Evolutionary conservation across 805 yeast genomes (phyloP).

Genomic region (Candida germanica): DNA sequence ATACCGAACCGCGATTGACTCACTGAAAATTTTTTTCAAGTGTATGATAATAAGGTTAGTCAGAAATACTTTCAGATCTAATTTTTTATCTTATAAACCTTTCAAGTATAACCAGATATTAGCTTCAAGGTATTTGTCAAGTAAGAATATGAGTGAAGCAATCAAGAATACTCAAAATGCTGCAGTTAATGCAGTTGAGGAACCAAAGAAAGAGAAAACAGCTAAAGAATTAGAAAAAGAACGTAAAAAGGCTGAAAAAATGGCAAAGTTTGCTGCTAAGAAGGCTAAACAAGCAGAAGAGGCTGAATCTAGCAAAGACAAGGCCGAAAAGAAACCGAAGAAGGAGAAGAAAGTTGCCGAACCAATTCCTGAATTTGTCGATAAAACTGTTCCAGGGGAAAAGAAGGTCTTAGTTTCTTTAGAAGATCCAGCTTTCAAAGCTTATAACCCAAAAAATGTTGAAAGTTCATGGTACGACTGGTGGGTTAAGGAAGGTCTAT

Average conservation of each 20-base stretch:
- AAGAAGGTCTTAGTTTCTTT: conserved; percentile 84
- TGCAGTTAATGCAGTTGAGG: conserved; percentile 8
- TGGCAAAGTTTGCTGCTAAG: conserved; percentile 85
- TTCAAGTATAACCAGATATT: conserved; percentile 1
- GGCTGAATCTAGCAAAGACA: conserved; percentile 34
- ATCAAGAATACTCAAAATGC: conserved; percentile 1
- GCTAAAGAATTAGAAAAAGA: conserved; percentile 84
- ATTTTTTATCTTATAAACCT: conserved; percentile 7
- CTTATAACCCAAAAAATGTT: conserved; percentile 88
- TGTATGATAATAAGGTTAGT: conserved; percentile 12
- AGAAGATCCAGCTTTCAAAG: conserved; percentile 90
- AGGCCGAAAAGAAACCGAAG: conserved; percentile 57
- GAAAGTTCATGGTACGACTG: conserved; percentile 97
- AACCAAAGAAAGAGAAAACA: conserved; percentile 51
- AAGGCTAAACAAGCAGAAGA: conserved; percentile 57
- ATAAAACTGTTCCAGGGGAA: conserved; percentile 81
- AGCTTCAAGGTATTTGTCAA: background rate
- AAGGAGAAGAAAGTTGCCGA: conserved; percentile 66
- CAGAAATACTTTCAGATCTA: conserved; percentile 7
- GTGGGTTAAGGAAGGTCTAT: conserved; percentile 90
- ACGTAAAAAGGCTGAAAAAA: conserved; percentile 81
- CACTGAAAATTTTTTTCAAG: conserved; percentile 7
- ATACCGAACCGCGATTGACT: too few relatives aligned
- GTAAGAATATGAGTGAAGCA: conserved; percentile 5
- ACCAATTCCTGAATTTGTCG: conserved; percentile 81